A percentile compares a stretch with the other conserved stretches of the same genome.
These are phyloP conservation scores for Yamagishiella unicocca DNA, from an alignment of 139 green algal genomes.

Conservation along the genomic window DNA sequence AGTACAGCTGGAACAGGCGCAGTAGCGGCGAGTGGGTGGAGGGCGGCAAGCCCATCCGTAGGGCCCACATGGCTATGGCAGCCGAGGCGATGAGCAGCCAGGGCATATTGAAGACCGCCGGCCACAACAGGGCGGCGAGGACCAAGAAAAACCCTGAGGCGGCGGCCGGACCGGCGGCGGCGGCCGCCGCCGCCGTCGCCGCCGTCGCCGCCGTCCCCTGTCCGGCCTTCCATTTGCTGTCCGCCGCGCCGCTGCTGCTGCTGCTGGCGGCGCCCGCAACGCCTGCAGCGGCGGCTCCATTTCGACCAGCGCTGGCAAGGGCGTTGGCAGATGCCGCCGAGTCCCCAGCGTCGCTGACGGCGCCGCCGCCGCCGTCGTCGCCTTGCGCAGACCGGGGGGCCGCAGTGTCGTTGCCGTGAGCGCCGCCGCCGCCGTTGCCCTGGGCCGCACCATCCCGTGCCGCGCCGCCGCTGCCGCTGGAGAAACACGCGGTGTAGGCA, in stretches of 20 bases:
- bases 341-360: neutral
- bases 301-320: too few relatives aligned
- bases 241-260: neutral
- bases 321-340: neutral
- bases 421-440: too few relatives aligned
- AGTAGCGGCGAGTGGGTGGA: neutral
- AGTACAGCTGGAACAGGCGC: conserved; percentile 31
- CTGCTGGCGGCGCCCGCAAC: neutral
- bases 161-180: neutral
- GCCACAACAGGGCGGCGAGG: conserved; percentile 26
- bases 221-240: too few relatives aligned
- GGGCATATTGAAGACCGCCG: conserved; percentile 28
- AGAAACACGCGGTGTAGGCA: neutral
- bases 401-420: neutral
- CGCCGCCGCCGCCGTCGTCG: neutral
- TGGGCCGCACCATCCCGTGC: too few relatives aligned
- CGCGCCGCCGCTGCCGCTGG: too few relatives aligned
- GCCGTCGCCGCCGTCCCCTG: neutral
- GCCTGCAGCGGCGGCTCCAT: neutral
- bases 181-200: neutral
- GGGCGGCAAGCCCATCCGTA: neutral
- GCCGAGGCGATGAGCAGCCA: conserved; percentile 15
- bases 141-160: neutral
- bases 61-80: neutral
- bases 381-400: neutral